Conservation (phyloP, 208 protist species). For the Crithidia thermophila region DNA sequence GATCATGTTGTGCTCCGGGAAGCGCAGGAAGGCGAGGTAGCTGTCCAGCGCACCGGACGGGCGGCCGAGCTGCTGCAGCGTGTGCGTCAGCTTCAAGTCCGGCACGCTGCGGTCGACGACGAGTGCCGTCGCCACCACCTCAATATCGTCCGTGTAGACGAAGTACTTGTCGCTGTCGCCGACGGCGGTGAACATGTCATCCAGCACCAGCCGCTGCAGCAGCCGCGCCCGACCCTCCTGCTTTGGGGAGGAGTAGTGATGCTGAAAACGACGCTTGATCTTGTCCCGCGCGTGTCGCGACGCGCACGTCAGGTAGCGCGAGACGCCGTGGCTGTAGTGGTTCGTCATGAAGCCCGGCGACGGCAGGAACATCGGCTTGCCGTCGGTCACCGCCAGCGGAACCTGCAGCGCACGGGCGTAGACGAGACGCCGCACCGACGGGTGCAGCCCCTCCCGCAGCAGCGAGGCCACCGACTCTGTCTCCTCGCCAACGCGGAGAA, state of each 20-base stretch:
- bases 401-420: conserved; percentile 83
- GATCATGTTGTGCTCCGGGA: conserved; percentile 27
- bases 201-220: conserved; percentile 57
- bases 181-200: conserved; percentile 56
- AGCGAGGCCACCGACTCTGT: conserved; percentile 39
- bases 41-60: conserved; percentile 43
- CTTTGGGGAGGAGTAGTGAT: conserved; percentile 56
- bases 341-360: conserved; percentile 45
- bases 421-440: conserved; percentile 73
- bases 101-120: conserved; percentile 69
- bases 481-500: conserved; percentile 54
- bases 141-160: conserved; percentile 76
- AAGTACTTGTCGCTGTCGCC: conserved; percentile 90
- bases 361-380: conserved; percentile 49
- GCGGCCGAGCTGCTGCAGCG: conserved; percentile 67
- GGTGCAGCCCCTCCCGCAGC: conserved; percentile 63
- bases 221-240: conserved; percentile 48
- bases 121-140: conserved; percentile 57
- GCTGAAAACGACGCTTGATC: conserved; percentile 57
- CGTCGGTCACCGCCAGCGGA: conserved; percentile 62
- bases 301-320: conserved; percentile 57
- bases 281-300: conserved; percentile 61
- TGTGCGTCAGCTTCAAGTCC: conserved; percentile 46
- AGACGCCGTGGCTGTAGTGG: conserved; percentile 22
- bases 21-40: conserved; percentile 63